A percentile compares a stretch with the other conserved stretches of the same genome.
Conservation (phyloP, 768 basidiomycete species). For the Austroboletus festivus region DNA sequence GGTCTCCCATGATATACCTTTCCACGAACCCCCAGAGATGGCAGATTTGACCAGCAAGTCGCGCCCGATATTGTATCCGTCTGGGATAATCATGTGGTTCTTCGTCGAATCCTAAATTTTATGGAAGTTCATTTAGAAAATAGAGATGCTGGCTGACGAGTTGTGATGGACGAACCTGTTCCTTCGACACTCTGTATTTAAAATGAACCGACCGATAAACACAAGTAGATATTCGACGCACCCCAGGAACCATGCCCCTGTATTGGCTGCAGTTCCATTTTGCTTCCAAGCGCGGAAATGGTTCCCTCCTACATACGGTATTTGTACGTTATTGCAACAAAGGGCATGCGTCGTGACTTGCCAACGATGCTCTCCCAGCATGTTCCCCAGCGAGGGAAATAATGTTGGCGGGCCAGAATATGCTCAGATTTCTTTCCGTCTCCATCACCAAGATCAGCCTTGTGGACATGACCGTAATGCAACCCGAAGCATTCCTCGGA, state of each 20-base stretch:
- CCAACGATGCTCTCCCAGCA: slow-evolving; percentile 86
- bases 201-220: slow-evolving; percentile 6
- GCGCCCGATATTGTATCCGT: slow-evolving; percentile 83
- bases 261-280: slow-evolving; percentile 69
- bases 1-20: slow-evolving; percentile 70
- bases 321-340: neutral
- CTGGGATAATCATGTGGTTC: slow-evolving; percentile 67
- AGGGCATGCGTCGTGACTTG: slow-evolving; percentile 14
- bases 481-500: slow-evolving; percentile 80
- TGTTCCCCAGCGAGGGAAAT: slow-evolving; percentile 75
- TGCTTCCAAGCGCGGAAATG: slow-evolving; percentile 91
- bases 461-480: slow-evolving; percentile 71
- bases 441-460: slow-evolving; percentile 83
- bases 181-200: slow-evolving; percentile 62
- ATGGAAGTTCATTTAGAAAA: slow-evolving; percentile 1
- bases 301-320: slow-evolving; percentile 58
- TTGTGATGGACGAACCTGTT: slow-evolving; percentile 41
- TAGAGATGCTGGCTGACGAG: neutral
- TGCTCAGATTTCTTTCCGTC: slow-evolving; percentile 65
- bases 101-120: slow-evolving; percentile 53
- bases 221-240: slow-evolving; percentile 31
- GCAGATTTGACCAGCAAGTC: slow-evolving; percentile 75
- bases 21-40: slow-evolving; percentile 55
- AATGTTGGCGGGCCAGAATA: slow-evolving; percentile 73
- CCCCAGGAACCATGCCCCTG: slow-evolving; percentile 86